Conservation (phyloP, 2,329 filamentous ascomycete species). For the Colletotrichum neosansevieriae region DNA sequence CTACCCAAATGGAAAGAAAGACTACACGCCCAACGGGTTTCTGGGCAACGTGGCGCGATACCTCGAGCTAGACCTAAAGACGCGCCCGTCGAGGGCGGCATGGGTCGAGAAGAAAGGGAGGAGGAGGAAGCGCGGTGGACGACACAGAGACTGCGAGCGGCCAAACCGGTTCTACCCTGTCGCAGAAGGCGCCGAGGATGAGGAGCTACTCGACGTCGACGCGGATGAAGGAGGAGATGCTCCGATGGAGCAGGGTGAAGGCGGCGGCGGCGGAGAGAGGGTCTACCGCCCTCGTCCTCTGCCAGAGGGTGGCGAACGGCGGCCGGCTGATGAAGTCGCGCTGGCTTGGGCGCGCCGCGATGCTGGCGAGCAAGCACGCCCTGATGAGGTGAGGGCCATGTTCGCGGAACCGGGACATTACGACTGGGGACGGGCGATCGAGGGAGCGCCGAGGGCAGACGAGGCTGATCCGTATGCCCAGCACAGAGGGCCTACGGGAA, state of each 20-base stretch:
- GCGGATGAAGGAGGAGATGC: background rate
- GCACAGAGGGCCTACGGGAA: background rate
- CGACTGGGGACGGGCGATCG: background rate
- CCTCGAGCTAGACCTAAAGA: constrained; percentile 25
- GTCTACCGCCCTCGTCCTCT: background rate
- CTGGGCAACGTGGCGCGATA: constrained; percentile 2
- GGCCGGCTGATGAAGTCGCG: background rate
- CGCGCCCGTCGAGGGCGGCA: background rate
- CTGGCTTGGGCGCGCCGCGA: background rate
- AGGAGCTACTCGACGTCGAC: background rate
- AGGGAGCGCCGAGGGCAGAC: background rate
- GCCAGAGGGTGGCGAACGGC: background rate
- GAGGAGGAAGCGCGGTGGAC: background rate
- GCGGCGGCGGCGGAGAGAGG: background rate
- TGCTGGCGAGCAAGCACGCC: background rate
- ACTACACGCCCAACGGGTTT: background rate
- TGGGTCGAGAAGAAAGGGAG: constrained; percentile 12
- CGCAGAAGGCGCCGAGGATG: background rate
- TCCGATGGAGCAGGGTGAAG: background rate
- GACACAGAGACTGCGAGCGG: constrained; percentile 13
- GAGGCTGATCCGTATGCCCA: background rate
- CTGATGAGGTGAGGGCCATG: background rate
- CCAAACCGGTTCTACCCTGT: constrained; percentile 2
- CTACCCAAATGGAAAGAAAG: constrained; percentile 13
- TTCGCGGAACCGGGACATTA: constrained; percentile 38